Base-by-base conservation (phyloP, 371 early-diverging fungal species). In the Astathelohania contejeani region DNA sequence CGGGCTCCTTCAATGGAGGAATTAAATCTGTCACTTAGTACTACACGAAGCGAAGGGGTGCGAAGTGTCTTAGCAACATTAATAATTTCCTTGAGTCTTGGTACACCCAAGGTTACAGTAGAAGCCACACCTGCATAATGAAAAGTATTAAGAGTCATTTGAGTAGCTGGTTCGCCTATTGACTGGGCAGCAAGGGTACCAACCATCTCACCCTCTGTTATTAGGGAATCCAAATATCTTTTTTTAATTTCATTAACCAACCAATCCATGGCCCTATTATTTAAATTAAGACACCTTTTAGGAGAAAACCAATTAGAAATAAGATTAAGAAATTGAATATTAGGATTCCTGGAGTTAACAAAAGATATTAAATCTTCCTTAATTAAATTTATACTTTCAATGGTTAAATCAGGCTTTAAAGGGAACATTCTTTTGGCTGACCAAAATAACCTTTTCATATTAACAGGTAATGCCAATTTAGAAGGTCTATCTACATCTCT, bases 101-200 rank as follows among this genome's bases (percentile, higher is more conserved):
- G 98, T 22, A 97, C 96, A 79, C 98, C 98, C 58, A 86, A 81
- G 1, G 93, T 95, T 10, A 92, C 91, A 67, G 88, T 90, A 76
- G 88, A 88, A 32, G 87, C 81, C 45, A 97, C 93, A 82, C 98
- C 98, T 60, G 98, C 98, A 75, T 82, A 83, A 77, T 95, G 95
- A 86, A 97, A 94, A 52, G 95, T 95, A 73, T 97, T 97, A 58
- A 97, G 75, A 20, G 98, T 97, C 98, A 97, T 97, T 70, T 97
- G 96, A 16, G 98, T 97, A 18, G 98, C 94, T 47, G 98, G 98
- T 74, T 97, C 94, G 74, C 98, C 98, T 76, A 97, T 92, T 40
- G 90, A 89, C 75, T 97, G 96, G 10, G 95, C 93, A 32, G 98
- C 95, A 60, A 97, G 78, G 7, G 90, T 90, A 29, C 98, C 98